Conservation (phyloP, 2,329 filamentous ascomycete species). For the Colletotrichum sp. region DNA sequence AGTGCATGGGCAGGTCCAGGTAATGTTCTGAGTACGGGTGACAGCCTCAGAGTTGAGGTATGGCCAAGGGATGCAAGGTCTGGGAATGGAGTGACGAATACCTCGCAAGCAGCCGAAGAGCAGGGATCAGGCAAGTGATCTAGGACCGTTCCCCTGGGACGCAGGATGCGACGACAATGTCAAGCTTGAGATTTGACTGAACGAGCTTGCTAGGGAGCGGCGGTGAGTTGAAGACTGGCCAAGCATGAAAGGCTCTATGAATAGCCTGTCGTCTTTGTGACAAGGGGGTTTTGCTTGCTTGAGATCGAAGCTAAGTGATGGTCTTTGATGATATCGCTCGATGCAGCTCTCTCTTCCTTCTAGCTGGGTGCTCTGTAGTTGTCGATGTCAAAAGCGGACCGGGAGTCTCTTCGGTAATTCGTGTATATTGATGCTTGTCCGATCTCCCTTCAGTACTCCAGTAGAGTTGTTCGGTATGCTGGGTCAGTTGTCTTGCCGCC, state of each 20-base stretch:
- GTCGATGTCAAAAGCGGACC: background rate
- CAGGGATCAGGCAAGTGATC: constrained; percentile 11
- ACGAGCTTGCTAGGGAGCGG: background rate
- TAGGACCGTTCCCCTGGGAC: constrained; percentile 1
- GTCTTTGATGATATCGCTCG: background rate
- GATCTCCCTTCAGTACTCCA: background rate
- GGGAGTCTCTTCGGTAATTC: background rate
- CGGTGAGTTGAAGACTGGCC: background rate
- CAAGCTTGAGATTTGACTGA: background rate
- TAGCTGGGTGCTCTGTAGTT: background rate
- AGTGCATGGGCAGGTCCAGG: background rate
- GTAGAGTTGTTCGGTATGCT: background rate
- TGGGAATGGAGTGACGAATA: background rate
- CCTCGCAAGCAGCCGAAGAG: constrained; percentile 18
- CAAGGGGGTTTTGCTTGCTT: background rate
- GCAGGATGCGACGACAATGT: constrained; percentile 6
- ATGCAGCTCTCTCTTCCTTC: background rate
- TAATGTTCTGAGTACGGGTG: background rate
- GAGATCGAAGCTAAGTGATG: background rate
- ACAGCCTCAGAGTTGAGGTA: background rate
- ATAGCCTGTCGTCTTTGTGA: constrained; percentile 3
- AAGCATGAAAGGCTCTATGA: constrained; percentile 8
- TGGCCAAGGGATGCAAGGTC: constrained; percentile 2
- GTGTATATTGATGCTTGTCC: background rate
- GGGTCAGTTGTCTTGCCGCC: background rate